Evolutionary conservation across 148 eudicot genomes (phyloP), one percentile per base, ranked within the genome.

Genomic region (Simmondsia chinensis): DNA sequence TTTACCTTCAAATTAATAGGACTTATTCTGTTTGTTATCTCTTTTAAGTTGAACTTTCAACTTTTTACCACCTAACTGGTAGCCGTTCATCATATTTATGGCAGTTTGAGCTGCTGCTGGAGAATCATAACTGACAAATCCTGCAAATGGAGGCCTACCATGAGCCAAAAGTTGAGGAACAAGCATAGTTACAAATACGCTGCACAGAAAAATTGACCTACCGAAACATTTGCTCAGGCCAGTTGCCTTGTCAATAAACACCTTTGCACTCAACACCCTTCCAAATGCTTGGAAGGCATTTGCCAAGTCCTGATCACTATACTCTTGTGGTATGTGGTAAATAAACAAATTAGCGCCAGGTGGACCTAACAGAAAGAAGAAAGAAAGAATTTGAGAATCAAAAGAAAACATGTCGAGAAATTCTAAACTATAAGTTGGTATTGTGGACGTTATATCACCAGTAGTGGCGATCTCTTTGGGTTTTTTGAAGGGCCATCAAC

Each of bases 271-370:
- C 69, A 93, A 54, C 50, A 86, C 80, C 68, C 67, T 80, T 32
- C 99, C 99, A 46, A 76, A 93, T 46, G 63, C 68, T 46, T 71
- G 77, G 60, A 93, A 93, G 16, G 82, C 81, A 64, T 55, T 63
- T 27, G 89, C 83, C 42, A 93, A 79, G 28, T 93, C 94, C 33
- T 80, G 75, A 60, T 93, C 99, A 36, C 87, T 82, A 46, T 63
- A 93, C 48, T 93, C 99, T 86, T 80, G 96, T 39, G 99, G 99
- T 45, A 93, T 82, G 68, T 93, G 96, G 69, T 86, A 86, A 58
- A 93, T 93, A 55, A 93, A 93, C 59, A 93, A 63, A 60, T 93
- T 93, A 58, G 96, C 89, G 63, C 96, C 96, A 43, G 83, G 73
- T 42, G 99, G 99, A 57, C 99, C 99, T 93, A 63, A 30, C 20